Evolutionary conservation across 177 flowering plant species (phyloP), one percentile per base, ranked within the genome.

Genomic region (Vitis hybrid): DNA sequence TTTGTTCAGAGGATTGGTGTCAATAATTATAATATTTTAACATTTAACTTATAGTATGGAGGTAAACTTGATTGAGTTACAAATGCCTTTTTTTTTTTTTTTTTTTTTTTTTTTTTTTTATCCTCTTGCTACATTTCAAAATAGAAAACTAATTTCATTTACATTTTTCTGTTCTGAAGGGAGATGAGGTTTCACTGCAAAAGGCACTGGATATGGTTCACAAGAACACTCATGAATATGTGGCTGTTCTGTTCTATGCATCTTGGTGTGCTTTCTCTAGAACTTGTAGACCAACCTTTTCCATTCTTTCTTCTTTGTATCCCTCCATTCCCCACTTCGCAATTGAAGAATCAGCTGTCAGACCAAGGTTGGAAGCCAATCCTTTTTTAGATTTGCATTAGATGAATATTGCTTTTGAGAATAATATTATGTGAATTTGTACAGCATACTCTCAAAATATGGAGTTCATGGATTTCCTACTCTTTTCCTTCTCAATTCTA

Each of bases 391-490:
- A 33, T 58, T 52, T 65, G 26, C 39, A 16, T 18, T 70, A 18
- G 7, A 22, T 60, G 26, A 11, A 39, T 55, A 52, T 64, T 57
- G 39, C 26, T 69, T 66, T 56, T 15, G 18, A 55, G 52, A 16
- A 11, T 72, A 33, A 65, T 66, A 53, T 7, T 71, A 13, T 62
- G 31, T 57, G 22, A 19, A 58, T 70, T 74, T 69, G 55, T 81
- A 73, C 92, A 94, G 98, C 86, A 83, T 82, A 16, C 85, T 94
- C 20, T 87, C 97, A 0, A 92, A 82, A 76, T 92, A 90, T 78
- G 97, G 98, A 73, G 97, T 92, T 77, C 95, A 86, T 82, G 97
- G 98, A 51, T 94, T 92, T 74, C 98, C 98, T 6, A 87, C 97
- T 5, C 86, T 94, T 74, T 81, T 92, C 70, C 85, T 94, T 50